Evolutionary conservation across 371 early-diverging fungal species (phyloP).

Genomic region (Haplosporangium sp.): DNA sequence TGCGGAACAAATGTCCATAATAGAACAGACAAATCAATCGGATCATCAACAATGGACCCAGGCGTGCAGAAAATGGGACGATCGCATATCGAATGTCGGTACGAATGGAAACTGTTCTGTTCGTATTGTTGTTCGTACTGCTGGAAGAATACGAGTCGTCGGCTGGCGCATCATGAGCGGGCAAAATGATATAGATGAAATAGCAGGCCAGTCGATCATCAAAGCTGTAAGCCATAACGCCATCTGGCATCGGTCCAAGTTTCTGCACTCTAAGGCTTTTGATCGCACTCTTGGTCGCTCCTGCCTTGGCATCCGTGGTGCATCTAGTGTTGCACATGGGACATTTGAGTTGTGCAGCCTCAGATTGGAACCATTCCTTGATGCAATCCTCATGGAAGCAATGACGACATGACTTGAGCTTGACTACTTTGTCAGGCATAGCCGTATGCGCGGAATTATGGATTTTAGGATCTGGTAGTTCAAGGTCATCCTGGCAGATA

Average conservation of each 20-base stretch:
- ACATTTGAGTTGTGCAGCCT: conserved; percentile 38
- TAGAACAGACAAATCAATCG: conserved; percentile 35
- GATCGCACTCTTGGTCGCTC: conserved; percentile 23
- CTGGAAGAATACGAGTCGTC: no score
- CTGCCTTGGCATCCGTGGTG: conserved; percentile 11
- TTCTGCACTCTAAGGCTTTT: conserved; percentile 18
- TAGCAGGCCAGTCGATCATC: conserved; percentile 42
- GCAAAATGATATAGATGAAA: conserved; percentile 33
- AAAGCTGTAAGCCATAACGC: conserved; percentile 43
- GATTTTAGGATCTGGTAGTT: neutral
- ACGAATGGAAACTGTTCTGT: neutral
- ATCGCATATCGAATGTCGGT: conserved; percentile 34
- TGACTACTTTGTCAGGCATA: conserved; percentile 22
- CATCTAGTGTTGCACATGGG: conserved; percentile 46
- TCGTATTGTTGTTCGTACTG: neutral
- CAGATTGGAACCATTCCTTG: conserved; percentile 32
- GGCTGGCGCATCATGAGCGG: conserved; percentile 4
- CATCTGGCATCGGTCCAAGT: conserved; percentile 46
- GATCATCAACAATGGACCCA: conserved; percentile 48
- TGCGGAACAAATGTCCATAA: conserved; percentile 48
- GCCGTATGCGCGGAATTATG: neutral
- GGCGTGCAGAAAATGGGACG: conserved; percentile 35
- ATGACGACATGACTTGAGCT: conserved; percentile 48
- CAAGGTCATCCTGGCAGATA: conserved; percentile 34
- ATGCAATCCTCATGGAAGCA: conserved; percentile 51